A percentile compares a stretch with the other conserved stretches of the same genome.
Conservation (phyloP, 176 grass and related monocot genomes). For the Typha latifolia region DNA sequence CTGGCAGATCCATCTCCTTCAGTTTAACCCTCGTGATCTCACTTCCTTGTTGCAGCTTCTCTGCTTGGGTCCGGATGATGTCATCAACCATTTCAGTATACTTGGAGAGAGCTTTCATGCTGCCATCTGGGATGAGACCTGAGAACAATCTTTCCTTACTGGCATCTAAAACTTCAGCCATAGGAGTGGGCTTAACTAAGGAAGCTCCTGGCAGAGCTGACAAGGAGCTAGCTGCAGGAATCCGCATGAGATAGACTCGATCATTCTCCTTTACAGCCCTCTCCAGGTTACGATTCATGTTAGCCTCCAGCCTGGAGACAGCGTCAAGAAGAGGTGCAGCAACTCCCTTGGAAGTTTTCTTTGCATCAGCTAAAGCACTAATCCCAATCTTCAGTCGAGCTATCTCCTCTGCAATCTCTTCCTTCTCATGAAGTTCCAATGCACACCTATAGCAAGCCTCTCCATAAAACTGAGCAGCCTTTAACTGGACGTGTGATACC, state of each 20-base stretch:
- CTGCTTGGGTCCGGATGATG: slow-evolving; percentile 84
- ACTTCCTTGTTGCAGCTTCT: slow-evolving; percentile 96
- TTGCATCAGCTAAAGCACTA: slow-evolving; percentile 71
- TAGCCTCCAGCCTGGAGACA: slow-evolving; percentile 69
- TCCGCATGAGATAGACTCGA: slow-evolving; percentile 91
- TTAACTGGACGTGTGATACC: slow-evolving; percentile 90
- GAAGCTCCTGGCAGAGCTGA: slow-evolving; percentile 61
- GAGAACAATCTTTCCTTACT: slow-evolving; percentile 92
- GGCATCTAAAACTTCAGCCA: slow-evolving; percentile 84
- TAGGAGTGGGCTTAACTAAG: slow-evolving; percentile 63
- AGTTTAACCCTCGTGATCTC: slow-evolving; percentile 89
- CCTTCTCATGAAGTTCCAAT: slow-evolving; percentile 82
- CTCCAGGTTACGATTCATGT: slow-evolving; percentile 84
- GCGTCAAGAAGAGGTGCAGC: slow-evolving; percentile 68
- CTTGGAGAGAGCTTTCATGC: slow-evolving; percentile 96
- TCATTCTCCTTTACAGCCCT: slow-evolving; percentile 92
- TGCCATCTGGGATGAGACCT: slow-evolving; percentile 80
- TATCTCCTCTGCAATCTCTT: slow-evolving; percentile 95
- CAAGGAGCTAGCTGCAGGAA: slow-evolving; percentile 71
- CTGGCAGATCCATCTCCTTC: slow-evolving; percentile 98
- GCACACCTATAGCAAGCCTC: slow-evolving; percentile 91
- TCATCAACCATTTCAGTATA: slow-evolving; percentile 98
- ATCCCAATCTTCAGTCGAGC: slow-evolving; percentile 82
- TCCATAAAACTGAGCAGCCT: slow-evolving; percentile 91
- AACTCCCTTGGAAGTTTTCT: slow-evolving; percentile 75